Base-by-base conservation (phyloP, 2,329 filamentous ascomycete genomes). In the Beauveria sp. region DNA sequence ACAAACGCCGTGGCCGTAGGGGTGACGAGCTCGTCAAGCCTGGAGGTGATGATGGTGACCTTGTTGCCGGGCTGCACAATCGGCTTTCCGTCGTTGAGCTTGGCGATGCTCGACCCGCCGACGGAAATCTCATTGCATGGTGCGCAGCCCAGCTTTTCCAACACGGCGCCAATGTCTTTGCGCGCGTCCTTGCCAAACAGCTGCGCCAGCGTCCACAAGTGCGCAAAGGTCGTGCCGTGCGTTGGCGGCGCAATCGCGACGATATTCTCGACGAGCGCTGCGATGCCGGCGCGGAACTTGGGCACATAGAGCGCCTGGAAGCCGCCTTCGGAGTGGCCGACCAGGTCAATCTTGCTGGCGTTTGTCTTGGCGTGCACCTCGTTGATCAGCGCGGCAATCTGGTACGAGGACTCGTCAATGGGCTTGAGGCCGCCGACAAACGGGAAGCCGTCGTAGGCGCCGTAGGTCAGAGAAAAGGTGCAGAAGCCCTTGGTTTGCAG, bases 271-370 rank as follows among this genome's bases (percentile, higher is more conserved):
- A 67, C 59, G 42, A 64, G 45, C 14, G 45, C 38, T 1, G 63
- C 38, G 18, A 66, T 53, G 30, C 62, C 63, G 2, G 43, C 24
- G 26, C 57, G 47, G 53, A 67, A 64, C 50, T 66, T 67, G 49
- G 67, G 51, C 20, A 56, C 62, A 60, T 67, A 68, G 18, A 68
- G 58, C 14, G 63, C n/a, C 54, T 65, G 65, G 46, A 68, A 65
- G 26, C 46, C 67, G 28, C 67, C 67, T 52, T 68, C 67, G 24
- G 65, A 66, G 57, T 68, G 67, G 22, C 67, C 66, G 40, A 67
- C 62, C 7, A 68, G 38, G 51, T 68, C 67, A 18, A 68, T 54
- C 59, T 66, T 66, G n/a, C 14, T 20, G n/a, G 66, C 62, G 7
- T 63, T 64, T 3, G 67, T 68, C 49, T 57, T 60, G 18, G 47